Evolutionary conservation across 768 basidiomycete species (phyloP), one percentile per base, ranked within the genome.

Genomic region (Amanita pallidorosea): DNA sequence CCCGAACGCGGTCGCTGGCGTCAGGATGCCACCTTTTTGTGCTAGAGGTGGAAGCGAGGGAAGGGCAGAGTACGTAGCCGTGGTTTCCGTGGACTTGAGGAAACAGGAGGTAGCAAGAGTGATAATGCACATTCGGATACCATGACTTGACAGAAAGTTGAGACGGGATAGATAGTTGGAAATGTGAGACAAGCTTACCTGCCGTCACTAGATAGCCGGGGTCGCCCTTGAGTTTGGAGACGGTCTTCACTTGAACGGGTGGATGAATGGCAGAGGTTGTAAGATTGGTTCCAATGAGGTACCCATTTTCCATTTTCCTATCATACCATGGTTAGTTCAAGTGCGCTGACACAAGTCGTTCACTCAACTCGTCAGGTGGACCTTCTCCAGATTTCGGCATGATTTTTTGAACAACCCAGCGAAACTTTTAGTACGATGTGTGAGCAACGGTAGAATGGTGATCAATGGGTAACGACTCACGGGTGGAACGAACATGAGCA

Each of bases 1-100:
- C 13, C 92, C 93, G 51, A 95, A 74, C 1, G 88, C 93, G 4
- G 79, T 80, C 65, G 84, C 78, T 0, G 93, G 84, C 2, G 94
- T 97, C 45, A 96, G 69, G 2, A 93, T 66, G 1, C 94, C 93
- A 11, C 92, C 93, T 42, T 70, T 64, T 45, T 68, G 70, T 3
- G 76, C 82, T 6, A 83, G 62, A 1, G 70, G 56, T 0, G 89
- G 77, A 2, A 92, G 75, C 4, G 68, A 61, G 13, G 67, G 70
- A 15, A 75, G 68, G 25, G 70, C 59, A 11, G 55, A 54, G 22
- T 62, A 61, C 11, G 51, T 54, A 25, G 50, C 42, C 7, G 42
- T 49, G 8, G 55, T 50, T 20, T 55, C 50, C 22, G 58, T 53
- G 8, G 54, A 52, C 8, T 50, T 49, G 6, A 52, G 34, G 67